Conservation (phyloP, 371 early-diverging fungal genomes). For the Coemansia sp. region DNA sequence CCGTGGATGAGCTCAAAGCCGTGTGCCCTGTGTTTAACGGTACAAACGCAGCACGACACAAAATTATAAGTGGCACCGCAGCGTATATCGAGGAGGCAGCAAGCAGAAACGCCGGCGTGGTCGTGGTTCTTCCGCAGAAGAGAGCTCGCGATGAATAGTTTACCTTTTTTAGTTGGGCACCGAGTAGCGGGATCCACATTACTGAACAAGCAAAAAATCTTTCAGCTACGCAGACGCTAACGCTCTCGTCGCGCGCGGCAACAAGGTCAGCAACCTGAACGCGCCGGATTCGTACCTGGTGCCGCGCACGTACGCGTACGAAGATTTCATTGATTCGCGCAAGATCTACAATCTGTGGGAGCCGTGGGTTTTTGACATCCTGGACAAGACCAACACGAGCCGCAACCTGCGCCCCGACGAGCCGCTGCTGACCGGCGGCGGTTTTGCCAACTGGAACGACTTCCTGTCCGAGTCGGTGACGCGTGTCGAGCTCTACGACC, state of each 20-base stretch:
- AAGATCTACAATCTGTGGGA: constrained; percentile 48
- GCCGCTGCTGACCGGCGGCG: constrained; percentile 41
- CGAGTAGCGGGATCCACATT: too few species aligned
- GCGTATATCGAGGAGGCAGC: too few species aligned
- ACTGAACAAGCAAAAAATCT: too few species aligned
- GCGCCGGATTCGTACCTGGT: constrained; percentile 41
- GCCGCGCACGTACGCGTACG: constrained; percentile 37
- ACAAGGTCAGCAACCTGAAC: constrained; percentile 40
- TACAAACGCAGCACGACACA: too few species aligned
- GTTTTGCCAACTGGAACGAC: constrained; percentile 41
- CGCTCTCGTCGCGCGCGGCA: constrained; percentile 28
- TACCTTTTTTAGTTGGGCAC: too few species aligned
- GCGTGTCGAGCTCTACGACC: constrained; percentile 43
- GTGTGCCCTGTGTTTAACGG: too few species aligned
- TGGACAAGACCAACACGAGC: constrained; percentile 38
- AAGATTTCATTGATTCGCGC: constrained; percentile 28
- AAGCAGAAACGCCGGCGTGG: too few species aligned
- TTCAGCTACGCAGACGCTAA: constrained; percentile 4
- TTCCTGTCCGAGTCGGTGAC: constrained; percentile 41
- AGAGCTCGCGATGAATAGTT: too few species aligned
- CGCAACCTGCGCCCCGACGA: constrained; percentile 37
- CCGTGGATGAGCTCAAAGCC: too few species aligned
- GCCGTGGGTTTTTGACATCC: constrained; percentile 40
- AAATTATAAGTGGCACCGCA: too few species aligned
- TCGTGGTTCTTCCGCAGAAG: too few species aligned